Conservation (phyloP, 2,329 filamentous ascomycete species). For the Pseudogymnoascus sp. region DNA sequence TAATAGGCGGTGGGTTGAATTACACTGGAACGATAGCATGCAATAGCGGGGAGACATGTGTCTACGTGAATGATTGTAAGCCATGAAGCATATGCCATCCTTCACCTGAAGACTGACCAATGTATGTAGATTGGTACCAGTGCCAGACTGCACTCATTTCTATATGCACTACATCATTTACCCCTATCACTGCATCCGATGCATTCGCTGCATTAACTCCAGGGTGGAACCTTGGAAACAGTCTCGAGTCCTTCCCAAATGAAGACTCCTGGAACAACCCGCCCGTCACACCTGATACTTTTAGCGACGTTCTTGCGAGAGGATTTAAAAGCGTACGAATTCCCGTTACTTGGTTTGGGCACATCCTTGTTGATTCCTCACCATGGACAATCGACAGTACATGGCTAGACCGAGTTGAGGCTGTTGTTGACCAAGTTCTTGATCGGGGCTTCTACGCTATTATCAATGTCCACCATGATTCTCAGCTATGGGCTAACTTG, state of each 20-base stretch:
- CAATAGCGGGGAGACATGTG: neutral
- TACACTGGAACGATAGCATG: neutral
- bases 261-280: neutral
- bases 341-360: neutral
- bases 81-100: neutral
- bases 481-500: conserved; percentile 52
- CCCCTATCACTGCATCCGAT: neutral
- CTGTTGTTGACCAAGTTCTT: conserved; percentile 50
- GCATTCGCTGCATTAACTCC: neutral
- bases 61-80: neutral
- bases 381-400: conserved; percentile 21
- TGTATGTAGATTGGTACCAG: neutral
- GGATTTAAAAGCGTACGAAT: neutral
- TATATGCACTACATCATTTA: neutral
- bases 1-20: neutral
- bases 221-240: neutral
- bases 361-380: neutral
- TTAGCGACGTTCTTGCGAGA: neutral
- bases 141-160: neutral
- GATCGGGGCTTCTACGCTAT: conserved; percentile 45
- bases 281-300: neutral
- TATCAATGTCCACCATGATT: conserved; percentile 55
- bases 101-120: neutral
- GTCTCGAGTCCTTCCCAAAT: neutral
- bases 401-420: conserved; percentile 51